Evolutionary conservation across 2,329 filamentous ascomycete species (phyloP), one percentile per base, ranked within the genome.

Genomic region (Penicillium corylophilum): DNA sequence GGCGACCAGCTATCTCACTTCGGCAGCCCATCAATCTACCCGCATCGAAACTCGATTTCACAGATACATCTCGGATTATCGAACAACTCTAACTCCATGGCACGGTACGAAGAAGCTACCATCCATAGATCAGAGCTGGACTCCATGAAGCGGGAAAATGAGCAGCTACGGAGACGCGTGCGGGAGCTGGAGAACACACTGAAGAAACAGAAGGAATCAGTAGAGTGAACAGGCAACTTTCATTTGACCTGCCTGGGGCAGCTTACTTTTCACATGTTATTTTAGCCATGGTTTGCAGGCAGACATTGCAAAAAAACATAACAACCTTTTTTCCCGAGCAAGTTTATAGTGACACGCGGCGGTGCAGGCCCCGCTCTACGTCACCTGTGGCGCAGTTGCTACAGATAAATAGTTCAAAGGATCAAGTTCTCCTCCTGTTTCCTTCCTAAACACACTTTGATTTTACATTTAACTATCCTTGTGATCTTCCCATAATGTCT

Each of bases 121-220:
- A 62, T 70, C 15, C 73, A 77, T 35, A 68, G 71, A 20, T 67
- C 69, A 29, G 76, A 79, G 48, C 54, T 78, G 22, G 76, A 78
- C 42, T 61, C 66, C 1, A 67, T 76, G 29, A 75, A 72, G 55
- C 66, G 70, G 10, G 77, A 79, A 58, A 79, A 79, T 46, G 77
- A 79, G 49, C 60, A 65, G 26, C 64, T 79, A 35, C 70, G 74
- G 43, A 68, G 68, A 24, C 72, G 73, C 9, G 70, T 79, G 9
- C 69, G 71, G 36, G 76, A 78, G 35, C 59, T 78, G 40, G 76
- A 79, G 55, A 61, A 64, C 16, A 64, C 47, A 24, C 44, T 74
- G 38, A 71, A 66, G 55, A 68, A 65, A 28, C 62, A 66, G 49
- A 68, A 67, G 35, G 61, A 62, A 28, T 40, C 33, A 36, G 15